phyloP scores from a whole-genome alignment of 148 eudicot genomes.

The Silene uniflora region DNA sequence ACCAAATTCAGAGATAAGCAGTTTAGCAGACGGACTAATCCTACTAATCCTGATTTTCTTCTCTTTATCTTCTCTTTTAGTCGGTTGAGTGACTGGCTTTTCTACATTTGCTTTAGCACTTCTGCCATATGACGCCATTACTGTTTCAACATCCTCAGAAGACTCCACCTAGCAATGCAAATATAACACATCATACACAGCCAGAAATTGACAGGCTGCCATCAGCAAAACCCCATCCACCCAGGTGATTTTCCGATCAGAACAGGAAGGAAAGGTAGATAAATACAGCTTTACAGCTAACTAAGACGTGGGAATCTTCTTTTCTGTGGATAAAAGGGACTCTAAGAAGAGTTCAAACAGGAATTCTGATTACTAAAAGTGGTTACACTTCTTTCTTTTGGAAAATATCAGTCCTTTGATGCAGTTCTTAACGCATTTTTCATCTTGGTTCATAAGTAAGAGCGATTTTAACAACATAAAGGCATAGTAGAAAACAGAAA shows the following conservation, averaged over 20 bases:
- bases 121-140: constrained; percentile 36
- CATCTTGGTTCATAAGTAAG: not conserved
- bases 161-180: constrained; percentile 70
- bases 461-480: not conserved
- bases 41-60: constrained; percentile 45
- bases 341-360: not conserved
- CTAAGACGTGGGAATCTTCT: not conserved
- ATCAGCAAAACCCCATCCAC: not conserved
- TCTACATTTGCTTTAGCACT: constrained; percentile 39
- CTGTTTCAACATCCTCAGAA: constrained; percentile 61
- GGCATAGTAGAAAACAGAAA: not conserved
- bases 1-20: constrained; percentile 67
- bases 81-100: constrained; percentile 38
- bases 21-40: constrained; percentile 91
- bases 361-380: not conserved
- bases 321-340: not conserved
- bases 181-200: constrained; percentile 5
- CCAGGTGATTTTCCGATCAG: not conserved
- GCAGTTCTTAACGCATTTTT: too few species aligned
- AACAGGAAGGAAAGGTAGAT: not conserved
- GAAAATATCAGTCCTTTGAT: too few species aligned
- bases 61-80: constrained; percentile 32
- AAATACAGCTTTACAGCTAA: not conserved
- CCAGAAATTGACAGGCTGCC: not conserved
- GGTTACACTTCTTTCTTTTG: too few species aligned